Evolutionary conservation across 768 basidiomycete species (phyloP).

Genomic region (Clitopilus passeckerianus): DNA sequence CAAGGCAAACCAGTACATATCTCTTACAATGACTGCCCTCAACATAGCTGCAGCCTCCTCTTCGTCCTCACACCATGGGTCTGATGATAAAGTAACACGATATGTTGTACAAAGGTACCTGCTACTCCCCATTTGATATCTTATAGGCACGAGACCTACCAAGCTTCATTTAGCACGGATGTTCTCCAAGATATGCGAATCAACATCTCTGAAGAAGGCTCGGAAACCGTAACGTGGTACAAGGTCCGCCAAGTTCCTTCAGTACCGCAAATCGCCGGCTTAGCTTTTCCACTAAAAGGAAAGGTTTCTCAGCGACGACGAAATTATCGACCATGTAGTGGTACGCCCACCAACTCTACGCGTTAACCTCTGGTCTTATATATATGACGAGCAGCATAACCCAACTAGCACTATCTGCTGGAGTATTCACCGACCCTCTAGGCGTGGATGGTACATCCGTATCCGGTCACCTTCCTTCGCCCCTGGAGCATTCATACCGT

Average conservation of each 20-base stretch:
- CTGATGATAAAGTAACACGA: constrained; percentile 6
- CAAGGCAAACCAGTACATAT: too few species aligned
- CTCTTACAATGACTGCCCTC: too few species aligned
- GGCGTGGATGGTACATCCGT: constrained; percentile 83
- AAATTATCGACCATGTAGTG: constrained; percentile 71
- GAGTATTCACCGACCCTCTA: constrained; percentile 68
- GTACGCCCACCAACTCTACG: constrained; percentile 33
- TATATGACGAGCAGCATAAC: constrained; percentile 52
- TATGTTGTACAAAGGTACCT: constrained; percentile 28
- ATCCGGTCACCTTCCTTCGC: constrained; percentile 69
- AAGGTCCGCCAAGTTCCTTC: constrained; percentile 41
- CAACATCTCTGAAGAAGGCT: constrained; percentile 54
- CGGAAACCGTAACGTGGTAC: constrained; percentile 63
- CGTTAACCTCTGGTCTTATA: neutral
- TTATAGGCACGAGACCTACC: neutral
- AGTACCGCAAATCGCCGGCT: constrained; percentile 1
- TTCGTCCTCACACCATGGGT: neutral
- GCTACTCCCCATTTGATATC: neutral
- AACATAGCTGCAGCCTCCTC: neutral
- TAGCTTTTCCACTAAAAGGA: constrained; percentile 42
- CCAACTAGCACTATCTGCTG: constrained; percentile 62
- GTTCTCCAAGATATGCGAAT: constrained; percentile 66
- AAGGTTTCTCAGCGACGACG: constrained; percentile 65
- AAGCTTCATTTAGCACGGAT: constrained; percentile 48
- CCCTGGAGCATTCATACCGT: constrained; percentile 50